Base-by-base conservation (phyloP, 2,329 filamentous ascomycete species). In the Phyllosticta citrichinensis region DNA sequence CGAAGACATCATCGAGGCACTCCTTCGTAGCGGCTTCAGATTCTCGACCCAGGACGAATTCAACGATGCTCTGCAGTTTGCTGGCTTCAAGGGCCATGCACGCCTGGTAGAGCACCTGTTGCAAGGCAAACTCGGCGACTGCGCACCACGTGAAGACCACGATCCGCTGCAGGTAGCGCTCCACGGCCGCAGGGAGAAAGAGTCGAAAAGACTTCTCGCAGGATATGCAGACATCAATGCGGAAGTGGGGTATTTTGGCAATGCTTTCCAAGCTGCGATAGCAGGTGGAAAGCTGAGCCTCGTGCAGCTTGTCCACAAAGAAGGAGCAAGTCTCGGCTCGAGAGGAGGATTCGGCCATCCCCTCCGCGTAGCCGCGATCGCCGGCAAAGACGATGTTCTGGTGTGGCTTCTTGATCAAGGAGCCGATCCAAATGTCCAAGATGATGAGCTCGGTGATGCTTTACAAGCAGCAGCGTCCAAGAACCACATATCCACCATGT, bases 261-360 rank as follows among this genome's bases (percentile, higher is more conserved):
- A 52, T 14, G 60, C 60, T 25, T 40, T 62, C 24, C 55, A 62
- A 25, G 60, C 47, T 2, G 60, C 60, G 12, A 25, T 51, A 10
- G 6, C 5, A 8, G 12, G 30, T 22, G 64, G 65, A 1, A 61
- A 68, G 17, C 19, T 24, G 11, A 12, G 20, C 8, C 52, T 25
- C 14, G 52, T 53, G 5, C 20, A 53, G 14, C 20, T 27, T 14
- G 52, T 53, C 24, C 20, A 20, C 3, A 5, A 53, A 11, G 20
- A 24, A 27, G 52, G 52, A 2, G 52, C 10, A 24, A 24, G 20
- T 12, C 19, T 20, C 9, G 9, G 24, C 24, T 6, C 12, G 10
- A 53, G 19, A 19, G 20, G 52, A 3, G 2, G 52, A 2, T 53
- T 24, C 24, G 20, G 52, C 19, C 25, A 24, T 53, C 52, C 19